Evolutionary conservation across 768 basidiomycete species (phyloP).

Genomic region (Tylopilus cervinicoccineus): DNA sequence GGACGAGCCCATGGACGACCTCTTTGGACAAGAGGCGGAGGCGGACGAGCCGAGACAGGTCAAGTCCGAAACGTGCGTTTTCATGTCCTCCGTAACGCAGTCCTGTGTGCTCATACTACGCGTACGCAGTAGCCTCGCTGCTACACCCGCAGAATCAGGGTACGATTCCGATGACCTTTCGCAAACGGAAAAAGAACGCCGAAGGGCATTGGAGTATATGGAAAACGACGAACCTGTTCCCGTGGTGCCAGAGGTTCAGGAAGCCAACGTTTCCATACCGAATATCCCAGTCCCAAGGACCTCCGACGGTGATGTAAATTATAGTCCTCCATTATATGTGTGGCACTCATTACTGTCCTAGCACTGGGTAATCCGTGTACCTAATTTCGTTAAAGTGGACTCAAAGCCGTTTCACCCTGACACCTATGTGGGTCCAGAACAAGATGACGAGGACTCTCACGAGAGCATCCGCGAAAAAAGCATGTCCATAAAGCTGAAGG

Average conservation of each 20-base stretch:
- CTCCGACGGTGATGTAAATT: conserved; percentile 75
- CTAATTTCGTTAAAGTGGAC: conserved; percentile 90
- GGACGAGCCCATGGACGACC: conserved; percentile 69
- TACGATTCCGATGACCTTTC: conserved; percentile 68
- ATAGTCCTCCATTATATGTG: conserved; percentile 1
- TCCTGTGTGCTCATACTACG: conserved; percentile 15
- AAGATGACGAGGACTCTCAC: conserved; percentile 60
- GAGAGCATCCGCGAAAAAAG: conserved; percentile 71
- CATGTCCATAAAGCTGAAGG: conserved; percentile 81
- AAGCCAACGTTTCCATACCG: conserved; percentile 77
- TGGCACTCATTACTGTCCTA: conserved; percentile 7
- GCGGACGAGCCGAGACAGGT: conserved; percentile 34
- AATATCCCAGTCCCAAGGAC: conserved; percentile 80
- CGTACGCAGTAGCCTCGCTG: conserved; percentile 34
- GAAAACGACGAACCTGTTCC: conserved; percentile 69
- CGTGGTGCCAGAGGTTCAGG: conserved; percentile 50
- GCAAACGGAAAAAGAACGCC: conserved; percentile 49
- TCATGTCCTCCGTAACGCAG: conserved; percentile 6
- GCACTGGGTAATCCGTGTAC: conserved; percentile 92
- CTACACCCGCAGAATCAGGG: conserved; percentile 39
- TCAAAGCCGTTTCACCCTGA: conserved; percentile 87
- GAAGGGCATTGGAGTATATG: conserved; percentile 75
- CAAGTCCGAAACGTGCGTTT: conserved; percentile 46
- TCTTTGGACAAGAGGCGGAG: conserved; percentile 73
- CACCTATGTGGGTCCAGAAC: conserved; percentile 79